Evolutionary conservation across 768 basidiomycete species (phyloP), one percentile per base, ranked within the genome.

Genomic region (Tricholoma saponaceum): DNA sequence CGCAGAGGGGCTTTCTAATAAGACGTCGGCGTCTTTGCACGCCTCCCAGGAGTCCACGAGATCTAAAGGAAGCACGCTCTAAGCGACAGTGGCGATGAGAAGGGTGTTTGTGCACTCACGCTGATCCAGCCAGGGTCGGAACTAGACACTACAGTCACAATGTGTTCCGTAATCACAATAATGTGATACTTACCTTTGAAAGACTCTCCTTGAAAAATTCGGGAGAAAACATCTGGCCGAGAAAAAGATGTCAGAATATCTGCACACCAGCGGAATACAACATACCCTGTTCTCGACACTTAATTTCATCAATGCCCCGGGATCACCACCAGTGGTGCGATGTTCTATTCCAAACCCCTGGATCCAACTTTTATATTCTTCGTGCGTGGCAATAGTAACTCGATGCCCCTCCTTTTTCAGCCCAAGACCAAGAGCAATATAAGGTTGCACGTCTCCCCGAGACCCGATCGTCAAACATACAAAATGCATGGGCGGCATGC

Each of bases 141-240:
- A 89, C 76, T 83, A 62, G 12, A 30, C 47, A 18, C 44, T 20
- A 23, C 26, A 35, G 10, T 28, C 41, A 59, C 13, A 60, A 41
- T 54, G 33, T 50, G 50, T 18, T 8, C 2, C 41, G 10, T 10
- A 13, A n/a, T 8, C 52, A 6, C 25, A 57, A 22, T 26, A 50
- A 52, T 20, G n/a, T 46, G 53, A 56, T 46, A 55, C 80, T 58
- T 58, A 82, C 82, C 60, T 83, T 78, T 3, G 74, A 73, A 4
- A 89, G 61, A 55, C 81, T 82, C 64, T 85, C 80, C 64, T 77
- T 84, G 76, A 89, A 87, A 63, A 86, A 89, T 18, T 84, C 83
- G 0, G 85, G 85, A 7, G 85, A 86, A 66, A 87, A 87, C 83
- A 87, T 87, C 83, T 5, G 25, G 20, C 18, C 20, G 12, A n/a